These are phyloP conservation scores for Hypoxylon sp. DNA, from an alignment of 2,329 filamentous ascomycete genomes.

Conservation along the genomic window DNA sequence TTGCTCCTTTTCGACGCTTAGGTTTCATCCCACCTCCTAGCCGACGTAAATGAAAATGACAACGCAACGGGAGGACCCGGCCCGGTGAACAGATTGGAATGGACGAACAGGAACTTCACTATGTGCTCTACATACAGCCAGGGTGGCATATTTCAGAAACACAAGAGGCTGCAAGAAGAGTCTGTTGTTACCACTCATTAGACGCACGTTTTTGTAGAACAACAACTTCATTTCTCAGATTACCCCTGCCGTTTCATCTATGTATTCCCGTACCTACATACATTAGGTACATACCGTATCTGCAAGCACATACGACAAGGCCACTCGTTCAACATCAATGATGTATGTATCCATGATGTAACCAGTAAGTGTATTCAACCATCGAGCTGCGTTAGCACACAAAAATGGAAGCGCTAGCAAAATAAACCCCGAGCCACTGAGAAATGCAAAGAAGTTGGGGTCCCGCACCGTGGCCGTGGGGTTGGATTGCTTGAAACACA, in stretches of 20 bases:
- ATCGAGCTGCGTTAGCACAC: constrained; percentile 4
- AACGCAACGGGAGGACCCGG: constrained; percentile 32
- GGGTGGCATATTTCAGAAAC: constrained; percentile 12
- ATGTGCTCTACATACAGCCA: constrained; percentile 5
- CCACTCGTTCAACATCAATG: not conserved
- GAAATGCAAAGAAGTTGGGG: constrained; percentile 5
- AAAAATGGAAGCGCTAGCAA: constrained; percentile 21
- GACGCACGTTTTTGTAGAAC: constrained; percentile 19
- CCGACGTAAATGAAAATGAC: not conserved
- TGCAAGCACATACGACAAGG: not conserved
- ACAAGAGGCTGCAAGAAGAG: constrained; percentile 18
- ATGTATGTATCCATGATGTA: no score
- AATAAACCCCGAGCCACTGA: constrained; percentile 15
- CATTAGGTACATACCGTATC: no score
- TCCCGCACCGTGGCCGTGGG: constrained; percentile 2
- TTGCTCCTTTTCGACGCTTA: constrained; percentile 1
- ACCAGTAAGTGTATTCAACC: no score
- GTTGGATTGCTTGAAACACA: constrained; percentile 10
- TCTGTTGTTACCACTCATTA: constrained; percentile 24
- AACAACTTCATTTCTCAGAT: constrained; percentile 9
- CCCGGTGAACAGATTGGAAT: constrained; percentile 29
- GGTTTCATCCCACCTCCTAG: not conserved
- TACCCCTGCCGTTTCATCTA: constrained; percentile 23
- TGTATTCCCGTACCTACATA: constrained; percentile 4
- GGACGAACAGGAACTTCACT: not conserved